Conservation (phyloP, 306 rosid genomes). For the Medicago truncatula region DNA sequence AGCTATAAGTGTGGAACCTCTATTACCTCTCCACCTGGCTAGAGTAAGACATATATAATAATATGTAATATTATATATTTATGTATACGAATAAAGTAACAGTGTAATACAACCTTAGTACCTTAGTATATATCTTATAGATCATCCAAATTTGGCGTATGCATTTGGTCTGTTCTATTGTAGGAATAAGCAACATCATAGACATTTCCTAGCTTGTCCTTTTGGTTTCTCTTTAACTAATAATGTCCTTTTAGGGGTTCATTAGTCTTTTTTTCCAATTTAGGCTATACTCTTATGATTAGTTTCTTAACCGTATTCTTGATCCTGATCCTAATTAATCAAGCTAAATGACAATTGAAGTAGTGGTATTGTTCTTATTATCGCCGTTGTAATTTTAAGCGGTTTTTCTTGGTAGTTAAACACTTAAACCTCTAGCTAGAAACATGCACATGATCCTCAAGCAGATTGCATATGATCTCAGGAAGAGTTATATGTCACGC, state of each 20-base stretch:
- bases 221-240: constrained; percentile 39
- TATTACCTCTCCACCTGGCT: constrained; percentile 18
- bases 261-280: constrained; percentile 21
- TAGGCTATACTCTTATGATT: constrained; percentile 20
- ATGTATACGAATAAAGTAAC: constrained; percentile 17
- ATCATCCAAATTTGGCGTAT: constrained; percentile 40
- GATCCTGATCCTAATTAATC: constrained; percentile 27
- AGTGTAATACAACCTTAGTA: not conserved
- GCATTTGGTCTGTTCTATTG: constrained; percentile 27
- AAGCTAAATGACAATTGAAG: constrained; percentile 36
- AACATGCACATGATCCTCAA: constrained; percentile 10
- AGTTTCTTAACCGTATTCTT: constrained; percentile 16
- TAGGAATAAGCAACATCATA: constrained; percentile 31
- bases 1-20: constrained; percentile 31
- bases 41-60: not conserved
- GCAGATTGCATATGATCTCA: not conserved
- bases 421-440: constrained; percentile 22
- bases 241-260: constrained; percentile 39
- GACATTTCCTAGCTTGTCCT: constrained; percentile 38
- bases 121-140: constrained; percentile 8
- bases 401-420: constrained; percentile 42
- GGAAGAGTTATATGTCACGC: not conserved
- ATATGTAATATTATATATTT: constrained; percentile 5
- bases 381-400: constrained; percentile 40
- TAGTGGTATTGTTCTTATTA: constrained; percentile 40